Conservation (phyloP, 805 yeast species). For the Myxozyma melibiosi region DNA sequence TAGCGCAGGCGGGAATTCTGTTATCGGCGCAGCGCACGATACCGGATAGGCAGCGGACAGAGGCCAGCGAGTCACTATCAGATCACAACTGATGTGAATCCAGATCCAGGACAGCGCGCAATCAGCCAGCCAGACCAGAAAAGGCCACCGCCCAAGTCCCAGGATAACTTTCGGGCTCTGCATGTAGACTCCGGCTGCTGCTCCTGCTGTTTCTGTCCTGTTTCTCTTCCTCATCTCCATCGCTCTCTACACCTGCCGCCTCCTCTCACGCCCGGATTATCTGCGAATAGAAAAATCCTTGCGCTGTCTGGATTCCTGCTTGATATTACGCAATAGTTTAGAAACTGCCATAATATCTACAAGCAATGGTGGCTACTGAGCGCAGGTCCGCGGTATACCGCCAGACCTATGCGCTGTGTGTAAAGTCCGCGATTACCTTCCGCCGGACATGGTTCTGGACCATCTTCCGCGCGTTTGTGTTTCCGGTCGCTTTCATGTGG, state of each 20-base stretch:
- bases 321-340: neutral
- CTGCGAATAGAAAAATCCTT: neutral
- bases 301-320: neutral
- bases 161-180: no score
- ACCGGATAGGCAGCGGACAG: no score
- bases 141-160: no score
- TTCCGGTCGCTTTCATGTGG: conserved; percentile 42
- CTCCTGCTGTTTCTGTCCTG: no score
- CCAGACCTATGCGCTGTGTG: conserved; percentile 31
- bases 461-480: conserved; percentile 39
- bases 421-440: conserved; percentile 25
- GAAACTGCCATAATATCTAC: neutral
- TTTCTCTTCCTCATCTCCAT: no score
- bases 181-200: no score
- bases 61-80: no score
- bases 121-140: no score
- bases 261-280: neutral
- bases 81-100: no score
- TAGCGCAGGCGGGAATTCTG: no score
- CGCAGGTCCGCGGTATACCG: conserved; percentile 20
- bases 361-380: conserved; percentile 5
- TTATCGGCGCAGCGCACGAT: no score
- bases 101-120: no score
- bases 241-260: neutral
- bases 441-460: conserved; percentile 41